Base-by-base conservation (phyloP, 495 filamentous ascomycete species). In the Penicillium crystallinum region DNA sequence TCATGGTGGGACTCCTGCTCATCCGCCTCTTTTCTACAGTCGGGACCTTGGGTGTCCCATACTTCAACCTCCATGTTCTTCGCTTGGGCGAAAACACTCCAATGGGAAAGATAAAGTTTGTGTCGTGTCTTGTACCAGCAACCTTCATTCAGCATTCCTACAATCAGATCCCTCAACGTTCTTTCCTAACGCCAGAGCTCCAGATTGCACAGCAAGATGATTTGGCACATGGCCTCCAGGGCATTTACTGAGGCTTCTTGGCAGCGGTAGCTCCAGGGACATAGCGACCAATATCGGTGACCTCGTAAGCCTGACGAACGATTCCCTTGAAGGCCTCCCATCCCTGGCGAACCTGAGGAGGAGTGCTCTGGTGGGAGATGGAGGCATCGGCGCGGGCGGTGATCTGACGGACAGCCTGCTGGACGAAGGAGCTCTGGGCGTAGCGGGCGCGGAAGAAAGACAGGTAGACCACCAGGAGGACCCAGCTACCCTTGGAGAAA, bases 381-480 rank as follows among this genome's bases (percentile, higher is more conserved):
- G 90, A 69, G 44, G 86, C 82, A 74, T 98, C 92, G 39, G 87
- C 77, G 51, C 89, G 81, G 21, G 84, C 83, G 56, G 83, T 84
- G 46, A 92, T 66, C 51, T 86, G 79, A 51, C 77, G 72, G 58
- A 97, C 82, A 34, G 89, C 86, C 57, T 82, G 81, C 74, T 92
- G 87, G 23, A 97, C 88, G 62, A 97, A 97, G 46, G 69, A 79
- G 77, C 91, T 96, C 80, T 97, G 95, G 50, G 89, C 79, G 70
- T 85, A 91, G 58, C 93, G 81, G 31, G 90, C 85, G 46, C 93
- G 88, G 67, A 97, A 83, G 83, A 98, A 98, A 58, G 83, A 79
- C 58, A 90, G 87, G 79, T 97, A 98, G 71, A 93, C 64, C 40
- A 77, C 68, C 33, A 97, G 65, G 23, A 97, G 77, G 65, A 97